Evolutionary conservation across 2,329 filamentous ascomycete species (phyloP).

Genomic region (Pseudogymnoascus sp.): DNA sequence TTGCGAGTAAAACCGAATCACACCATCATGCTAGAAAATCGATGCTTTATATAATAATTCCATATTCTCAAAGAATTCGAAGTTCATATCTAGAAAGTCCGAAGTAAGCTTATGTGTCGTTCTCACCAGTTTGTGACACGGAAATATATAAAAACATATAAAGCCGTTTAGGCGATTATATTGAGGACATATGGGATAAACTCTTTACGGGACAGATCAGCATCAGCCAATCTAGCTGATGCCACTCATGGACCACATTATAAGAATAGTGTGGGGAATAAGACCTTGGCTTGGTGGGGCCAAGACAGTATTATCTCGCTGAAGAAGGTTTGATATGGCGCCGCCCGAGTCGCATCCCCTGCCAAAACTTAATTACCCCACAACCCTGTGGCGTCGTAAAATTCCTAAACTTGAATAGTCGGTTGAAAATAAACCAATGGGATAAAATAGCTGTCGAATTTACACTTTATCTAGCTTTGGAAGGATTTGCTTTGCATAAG

Average conservation of each 20-base stretch:
- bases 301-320: conserved; percentile 5
- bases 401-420: neutral
- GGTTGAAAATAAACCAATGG: neutral
- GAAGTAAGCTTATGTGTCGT: neutral
- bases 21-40: neutral
- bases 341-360: neutral
- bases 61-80: neutral
- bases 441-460: neutral
- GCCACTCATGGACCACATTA: neutral
- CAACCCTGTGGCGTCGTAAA: neutral
- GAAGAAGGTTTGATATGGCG: neutral
- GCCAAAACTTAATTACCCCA: neutral
- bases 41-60: neutral
- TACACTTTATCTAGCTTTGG: neutral
- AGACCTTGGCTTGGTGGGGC: neutral
- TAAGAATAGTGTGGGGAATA: neutral
- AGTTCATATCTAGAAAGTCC: neutral
- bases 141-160: neutral
- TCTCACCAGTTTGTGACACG: neutral
- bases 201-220: neutral
- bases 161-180: neutral
- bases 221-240: neutral
- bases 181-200: neutral
- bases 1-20: neutral
- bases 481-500: neutral